Percentiles rank a stretch among this genome's conserved stretches.
Evolutionary conservation across 768 basidiomycete genomes (phyloP).

Genomic region (Glaciozyma antarctica): DNA sequence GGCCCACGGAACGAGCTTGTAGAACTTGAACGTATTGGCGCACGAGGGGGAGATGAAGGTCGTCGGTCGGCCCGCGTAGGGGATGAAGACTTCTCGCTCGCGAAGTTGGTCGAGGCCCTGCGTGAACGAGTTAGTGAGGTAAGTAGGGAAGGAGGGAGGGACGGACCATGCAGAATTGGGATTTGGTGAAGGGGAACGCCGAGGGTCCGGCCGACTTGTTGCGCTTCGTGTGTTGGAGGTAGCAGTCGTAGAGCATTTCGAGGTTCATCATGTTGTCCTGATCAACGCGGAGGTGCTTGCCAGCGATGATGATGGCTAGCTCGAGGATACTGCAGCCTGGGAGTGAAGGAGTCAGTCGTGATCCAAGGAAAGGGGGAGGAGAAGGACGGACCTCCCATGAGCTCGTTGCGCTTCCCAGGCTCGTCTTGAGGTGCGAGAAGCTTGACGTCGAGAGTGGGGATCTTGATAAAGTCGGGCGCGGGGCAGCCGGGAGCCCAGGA

Average conservation of each 20-base stretch:
- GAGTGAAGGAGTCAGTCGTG: background rate
- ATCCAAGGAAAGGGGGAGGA: background rate
- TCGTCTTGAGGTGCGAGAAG: background rate
- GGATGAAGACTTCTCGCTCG: conserved; percentile 21
- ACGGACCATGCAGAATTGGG: conserved; percentile 7
- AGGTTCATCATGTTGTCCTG: conserved; percentile 79
- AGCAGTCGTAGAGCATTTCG: conserved; percentile 70
- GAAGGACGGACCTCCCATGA: background rate
- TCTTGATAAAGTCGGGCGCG: background rate
- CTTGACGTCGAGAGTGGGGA: background rate
- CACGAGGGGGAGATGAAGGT: conserved; percentile 9
- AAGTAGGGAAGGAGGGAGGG: background rate
- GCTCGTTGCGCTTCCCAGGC: background rate
- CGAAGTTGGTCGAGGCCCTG: conserved; percentile 26
- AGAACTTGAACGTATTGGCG: conserved; percentile 20
- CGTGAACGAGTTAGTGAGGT: background rate
- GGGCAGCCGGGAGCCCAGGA: background rate
- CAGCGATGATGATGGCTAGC: conserved; percentile 61
- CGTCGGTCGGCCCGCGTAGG: background rate
- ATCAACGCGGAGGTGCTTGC: conserved; percentile 61
- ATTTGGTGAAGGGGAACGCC: conserved; percentile 4
- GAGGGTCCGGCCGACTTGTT: conserved; percentile 1
- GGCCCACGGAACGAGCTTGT: conserved; percentile 16
- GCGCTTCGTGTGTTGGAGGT: conserved; percentile 31
- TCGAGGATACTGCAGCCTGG: conserved; percentile 65